phyloP scores from a whole-genome alignment of 164 flowering plant species.

The Warburgia ugandensis region DNA sequence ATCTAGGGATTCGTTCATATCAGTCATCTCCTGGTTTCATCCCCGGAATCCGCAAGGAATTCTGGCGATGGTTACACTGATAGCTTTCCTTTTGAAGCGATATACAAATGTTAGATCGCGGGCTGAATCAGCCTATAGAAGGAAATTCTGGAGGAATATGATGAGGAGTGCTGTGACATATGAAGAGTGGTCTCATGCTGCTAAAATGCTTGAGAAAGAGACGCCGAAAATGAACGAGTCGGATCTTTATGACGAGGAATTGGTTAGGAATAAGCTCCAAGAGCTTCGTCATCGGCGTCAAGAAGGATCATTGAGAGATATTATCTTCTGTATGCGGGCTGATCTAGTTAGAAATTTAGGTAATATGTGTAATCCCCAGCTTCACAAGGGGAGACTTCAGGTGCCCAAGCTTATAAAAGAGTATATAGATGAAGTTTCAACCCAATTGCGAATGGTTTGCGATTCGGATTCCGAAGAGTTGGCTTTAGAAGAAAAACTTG shows the following conservation, averaged over 20 bases:
- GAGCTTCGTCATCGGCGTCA: conserved; percentile 81
- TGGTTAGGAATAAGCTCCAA: conserved; percentile 75
- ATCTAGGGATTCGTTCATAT: conserved; percentile 24
- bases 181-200: conserved; percentile 99
- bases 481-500: conserved; percentile 80
- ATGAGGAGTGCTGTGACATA: conserved; percentile 83
- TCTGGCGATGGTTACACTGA: conserved; percentile 61
- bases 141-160: conserved; percentile 98
- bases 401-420: conserved; percentile 87
- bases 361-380: conserved; percentile 94
- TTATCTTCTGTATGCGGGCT: conserved; percentile 91
- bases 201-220: conserved; percentile 92
- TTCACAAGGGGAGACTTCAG: conserved; percentile 92
- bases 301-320: conserved; percentile 80
- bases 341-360: conserved; percentile 89
- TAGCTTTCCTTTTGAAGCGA: conserved; percentile 75
- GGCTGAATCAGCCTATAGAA: conserved; percentile 80
- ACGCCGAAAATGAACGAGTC: conserved; percentile 68
- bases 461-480: conserved; percentile 87
- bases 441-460: conserved; percentile 88
- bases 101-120: conserved; percentile 61
- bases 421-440: conserved; percentile 96
- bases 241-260: conserved; percentile 73
- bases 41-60: conserved; percentile 92
- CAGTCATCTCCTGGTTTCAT: conserved; percentile 73